Evolutionary conservation across 352 stramenopile species (phyloP).

Genomic region (Phytophthora pisi): DNA sequence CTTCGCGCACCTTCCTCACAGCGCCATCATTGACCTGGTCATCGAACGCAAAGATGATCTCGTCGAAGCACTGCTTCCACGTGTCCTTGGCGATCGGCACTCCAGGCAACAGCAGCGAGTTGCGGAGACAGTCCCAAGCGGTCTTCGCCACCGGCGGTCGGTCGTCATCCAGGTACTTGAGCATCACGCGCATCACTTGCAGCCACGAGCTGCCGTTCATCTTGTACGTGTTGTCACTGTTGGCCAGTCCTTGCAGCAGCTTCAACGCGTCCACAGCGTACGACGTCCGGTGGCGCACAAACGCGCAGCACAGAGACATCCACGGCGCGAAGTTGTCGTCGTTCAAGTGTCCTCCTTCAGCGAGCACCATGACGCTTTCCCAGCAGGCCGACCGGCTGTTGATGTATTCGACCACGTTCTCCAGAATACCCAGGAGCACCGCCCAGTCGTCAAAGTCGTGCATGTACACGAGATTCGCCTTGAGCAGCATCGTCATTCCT

Average conservation of each 20-base stretch:
- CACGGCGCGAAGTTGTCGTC: slow-evolving; percentile 84
- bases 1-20: slow-evolving; percentile 64
- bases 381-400: slow-evolving; percentile 73
- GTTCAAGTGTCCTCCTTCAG: slow-evolving; percentile 71
- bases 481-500: slow-evolving; percentile 84
- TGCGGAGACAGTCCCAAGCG: slow-evolving; percentile 85
- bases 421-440: slow-evolving; percentile 74
- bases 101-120: slow-evolving; percentile 76
- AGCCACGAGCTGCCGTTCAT: slow-evolving; percentile 79
- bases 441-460: slow-evolving; percentile 83
- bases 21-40: slow-evolving; percentile 73
- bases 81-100: slow-evolving; percentile 72
- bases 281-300: slow-evolving; percentile 79
- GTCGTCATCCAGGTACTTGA: slow-evolving; percentile 84
- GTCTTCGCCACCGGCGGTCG: slow-evolving; percentile 79
- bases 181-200: slow-evolving; percentile 88
- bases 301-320: slow-evolving; percentile 81
- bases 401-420: slow-evolving; percentile 82
- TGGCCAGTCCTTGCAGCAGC: slow-evolving; percentile 73
- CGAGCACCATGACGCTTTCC: slow-evolving; percentile 78
- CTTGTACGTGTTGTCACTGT: slow-evolving; percentile 75
- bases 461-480: slow-evolving; percentile 90
- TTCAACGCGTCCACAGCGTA: slow-evolving; percentile 81
- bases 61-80: slow-evolving; percentile 85
- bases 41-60: slow-evolving; percentile 90